Evolutionary conservation across 176 grass and related monocot species (phyloP).

Genomic region (Thinopyrum elongatum): DNA sequence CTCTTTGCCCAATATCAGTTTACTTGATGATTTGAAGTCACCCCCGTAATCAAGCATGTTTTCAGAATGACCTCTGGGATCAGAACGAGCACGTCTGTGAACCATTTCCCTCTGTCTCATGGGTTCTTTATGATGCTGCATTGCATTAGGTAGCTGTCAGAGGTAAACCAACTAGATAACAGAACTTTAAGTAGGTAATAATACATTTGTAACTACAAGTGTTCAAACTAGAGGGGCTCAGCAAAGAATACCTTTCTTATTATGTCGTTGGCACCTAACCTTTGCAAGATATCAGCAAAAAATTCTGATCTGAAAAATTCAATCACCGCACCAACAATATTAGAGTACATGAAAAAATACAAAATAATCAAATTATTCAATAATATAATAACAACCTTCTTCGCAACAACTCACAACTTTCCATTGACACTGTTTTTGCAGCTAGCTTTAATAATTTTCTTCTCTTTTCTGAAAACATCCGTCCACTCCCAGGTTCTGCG

Average conservation of each 20-base stretch:
- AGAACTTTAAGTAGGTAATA: not conserved
- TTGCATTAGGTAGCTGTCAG: slow-evolving; percentile 24
- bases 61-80: not conserved
- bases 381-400: slow-evolving; percentile 48
- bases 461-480: slow-evolving; percentile 69
- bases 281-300: slow-evolving; percentile 48
- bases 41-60: slow-evolving; percentile 32
- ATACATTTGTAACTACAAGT: not conserved
- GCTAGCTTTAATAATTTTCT: slow-evolving; percentile 68
- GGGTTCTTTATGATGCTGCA: slow-evolving; percentile 27
- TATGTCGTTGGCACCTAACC: slow-evolving; percentile 40
- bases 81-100: slow-evolving; percentile 11
- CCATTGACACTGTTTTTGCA: slow-evolving; percentile 46
- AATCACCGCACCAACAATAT: not conserved
- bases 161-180: slow-evolving; percentile 21
- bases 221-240: slow-evolving; percentile 1
- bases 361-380: slow-evolving; percentile 6
- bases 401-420: slow-evolving; percentile 54
- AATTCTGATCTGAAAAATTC: slow-evolving; percentile 66
- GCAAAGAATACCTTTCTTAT: slow-evolving; percentile 37
- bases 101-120: slow-evolving; percentile 6
- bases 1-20: slow-evolving; percentile 8
- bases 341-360: slow-evolving; percentile 12
- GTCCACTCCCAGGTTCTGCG: slow-evolving; percentile 40
- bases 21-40: not conserved